Percentiles rank a stretch among this genome's conserved stretches.
Evolutionary conservation across 441 rosid genomes (phyloP).

Genomic region (Geranium incanum): DNA sequence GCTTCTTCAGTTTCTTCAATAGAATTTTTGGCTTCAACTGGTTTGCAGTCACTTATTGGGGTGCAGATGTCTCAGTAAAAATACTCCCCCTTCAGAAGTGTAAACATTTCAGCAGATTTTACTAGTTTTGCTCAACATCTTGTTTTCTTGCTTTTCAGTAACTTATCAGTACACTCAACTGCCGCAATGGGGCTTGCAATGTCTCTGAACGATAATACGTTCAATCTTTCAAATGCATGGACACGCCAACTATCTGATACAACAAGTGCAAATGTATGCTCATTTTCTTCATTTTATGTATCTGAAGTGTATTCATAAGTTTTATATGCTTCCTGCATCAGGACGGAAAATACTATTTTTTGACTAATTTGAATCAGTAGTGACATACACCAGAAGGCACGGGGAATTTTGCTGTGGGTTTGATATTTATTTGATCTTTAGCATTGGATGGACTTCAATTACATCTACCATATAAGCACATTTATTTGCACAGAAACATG

Average conservation of each 20-base stretch:
- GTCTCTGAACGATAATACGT: conserved; percentile 77
- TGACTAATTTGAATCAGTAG: conserved; percentile 2
- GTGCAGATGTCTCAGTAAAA: conserved; percentile 70
- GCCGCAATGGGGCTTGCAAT: conserved; percentile 62
- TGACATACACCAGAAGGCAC: neutral
- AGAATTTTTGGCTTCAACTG: conserved; percentile 70
- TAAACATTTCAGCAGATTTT: neutral
- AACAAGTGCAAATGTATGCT: conserved; percentile 71
- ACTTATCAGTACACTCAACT: conserved; percentile 71
- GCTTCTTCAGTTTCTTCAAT: conserved; percentile 67
- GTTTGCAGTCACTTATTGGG: conserved; percentile 64
- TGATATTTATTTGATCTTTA: neutral
- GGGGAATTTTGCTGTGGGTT: conserved; percentile 4
- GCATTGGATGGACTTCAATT: neutral
- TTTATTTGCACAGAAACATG: neutral
- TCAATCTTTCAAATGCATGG: conserved; percentile 86
- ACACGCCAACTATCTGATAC: conserved; percentile 87
- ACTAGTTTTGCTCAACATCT: conserved; percentile 16
- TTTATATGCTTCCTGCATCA: neutral
- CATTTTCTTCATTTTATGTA: conserved; percentile 6
- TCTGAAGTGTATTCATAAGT: neutral
- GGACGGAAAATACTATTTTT: neutral
- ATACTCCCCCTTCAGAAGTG: conserved; percentile 17
- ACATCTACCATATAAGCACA: neutral
- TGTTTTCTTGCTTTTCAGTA: conserved; percentile 38